Conservation (phyloP, 257 asterid genomes). For the Perilla frutescens region DNA sequence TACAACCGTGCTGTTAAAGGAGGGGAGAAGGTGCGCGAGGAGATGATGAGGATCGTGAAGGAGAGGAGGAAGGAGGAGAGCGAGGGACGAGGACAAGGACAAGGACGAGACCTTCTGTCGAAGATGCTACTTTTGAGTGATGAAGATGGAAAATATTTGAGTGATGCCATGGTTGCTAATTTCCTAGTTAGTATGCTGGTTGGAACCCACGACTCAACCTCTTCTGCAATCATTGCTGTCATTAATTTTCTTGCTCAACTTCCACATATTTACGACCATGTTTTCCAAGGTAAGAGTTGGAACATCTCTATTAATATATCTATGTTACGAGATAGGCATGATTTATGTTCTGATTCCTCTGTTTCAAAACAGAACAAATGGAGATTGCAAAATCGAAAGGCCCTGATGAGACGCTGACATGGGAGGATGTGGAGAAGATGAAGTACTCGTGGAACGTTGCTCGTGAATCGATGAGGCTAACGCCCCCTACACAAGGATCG, state of each 20-base stretch:
- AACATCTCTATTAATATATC: too few relatives aligned
- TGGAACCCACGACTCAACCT: conserved; percentile 63
- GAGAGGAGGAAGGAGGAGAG: conserved; percentile 55
- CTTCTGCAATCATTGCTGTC: conserved; percentile 60
- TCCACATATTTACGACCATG: conserved; percentile 57
- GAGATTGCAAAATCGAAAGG: conserved; percentile 25
- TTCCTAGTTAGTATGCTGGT: conserved; percentile 58
- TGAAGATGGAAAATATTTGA: conserved; percentile 52
- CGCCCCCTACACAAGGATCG: conserved; percentile 32
- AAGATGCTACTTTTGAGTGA: conserved; percentile 57
- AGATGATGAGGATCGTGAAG: conserved; percentile 57
- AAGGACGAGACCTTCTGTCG: conserved; percentile 53
- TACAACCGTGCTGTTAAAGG: conserved; percentile 55
- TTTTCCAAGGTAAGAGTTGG: conserved; percentile 43
- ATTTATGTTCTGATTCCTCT: too few relatives aligned
- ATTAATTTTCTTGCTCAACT: conserved; percentile 58
- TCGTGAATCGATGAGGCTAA: conserved; percentile 32
- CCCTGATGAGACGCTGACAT: too few relatives aligned
- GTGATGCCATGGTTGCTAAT: conserved; percentile 63
- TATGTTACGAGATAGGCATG: too few relatives aligned
- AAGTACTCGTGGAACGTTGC: too few relatives aligned
- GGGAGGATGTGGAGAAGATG: too few relatives aligned
- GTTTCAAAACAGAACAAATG: conserved; percentile 43
- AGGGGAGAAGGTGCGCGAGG: conserved; percentile 53
- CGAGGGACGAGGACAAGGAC: conserved; percentile 33